Conservation (phyloP, 148 eudicot genomes). For the Nyssa sinensis region DNA sequence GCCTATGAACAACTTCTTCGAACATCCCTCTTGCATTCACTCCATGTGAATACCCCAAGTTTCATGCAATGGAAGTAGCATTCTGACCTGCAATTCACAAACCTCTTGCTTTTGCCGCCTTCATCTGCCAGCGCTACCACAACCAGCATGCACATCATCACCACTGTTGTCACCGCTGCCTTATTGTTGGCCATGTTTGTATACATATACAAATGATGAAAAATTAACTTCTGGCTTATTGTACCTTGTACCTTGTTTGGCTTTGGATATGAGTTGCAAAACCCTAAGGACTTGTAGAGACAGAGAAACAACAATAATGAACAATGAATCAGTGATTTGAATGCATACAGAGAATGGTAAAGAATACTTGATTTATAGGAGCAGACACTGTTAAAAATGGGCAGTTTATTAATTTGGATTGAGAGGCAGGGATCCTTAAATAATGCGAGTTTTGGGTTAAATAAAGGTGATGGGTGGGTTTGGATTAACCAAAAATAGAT, state of each 20-base stretch:
- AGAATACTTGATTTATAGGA: neutral
- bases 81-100: neutral
- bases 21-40: slow-evolving; percentile 10
- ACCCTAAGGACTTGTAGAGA: no score
- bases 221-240: neutral
- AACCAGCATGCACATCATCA: neutral
- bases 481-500: neutral
- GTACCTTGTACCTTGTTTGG: no score
- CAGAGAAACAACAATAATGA: no score
- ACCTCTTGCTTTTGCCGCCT: no score
- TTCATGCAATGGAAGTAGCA: slow-evolving; percentile 2
- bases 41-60: slow-evolving; percentile 5
- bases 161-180: neutral
- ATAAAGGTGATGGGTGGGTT: no score
- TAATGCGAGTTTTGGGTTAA: neutral
- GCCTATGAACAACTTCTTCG: neutral
- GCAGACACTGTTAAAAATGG: neutral
- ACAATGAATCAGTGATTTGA: no score
- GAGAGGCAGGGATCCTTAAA: neutral
- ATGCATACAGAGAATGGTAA: neutral
- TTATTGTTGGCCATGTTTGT: neutral
- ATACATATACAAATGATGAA: neutral
- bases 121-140: no score
- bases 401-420: neutral
- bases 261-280: neutral